Conservation (phyloP, 805 yeast species). For the Candida broadrunensis region DNA sequence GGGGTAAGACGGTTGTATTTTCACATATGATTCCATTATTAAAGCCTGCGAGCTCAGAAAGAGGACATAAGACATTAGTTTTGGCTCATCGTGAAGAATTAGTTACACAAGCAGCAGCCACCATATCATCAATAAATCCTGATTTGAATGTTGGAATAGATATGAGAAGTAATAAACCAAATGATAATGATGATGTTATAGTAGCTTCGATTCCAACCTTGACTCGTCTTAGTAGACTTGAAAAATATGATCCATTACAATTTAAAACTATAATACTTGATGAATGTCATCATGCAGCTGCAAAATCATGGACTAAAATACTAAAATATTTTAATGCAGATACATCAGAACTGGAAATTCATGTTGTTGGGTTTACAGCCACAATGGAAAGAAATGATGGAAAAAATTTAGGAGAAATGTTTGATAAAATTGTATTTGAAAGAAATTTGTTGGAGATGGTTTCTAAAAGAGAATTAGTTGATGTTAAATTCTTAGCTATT, state of each 20-base stretch:
- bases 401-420: constrained; percentile 51
- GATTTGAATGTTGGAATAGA: constrained; percentile 57
- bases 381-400: constrained; percentile 80
- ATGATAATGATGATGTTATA: constrained; percentile 54
- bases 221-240: constrained; percentile 43
- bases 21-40: constrained; percentile 51
- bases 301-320: constrained; percentile 59
- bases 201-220: constrained; percentile 78
- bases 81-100: constrained; percentile 82
- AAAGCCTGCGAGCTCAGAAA: constrained; percentile 20
- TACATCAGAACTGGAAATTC: constrained; percentile 38
- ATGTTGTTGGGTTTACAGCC: constrained; percentile 84
- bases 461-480: constrained; percentile 63
- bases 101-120: constrained; percentile 62
- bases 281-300: constrained; percentile 91
- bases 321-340: constrained; percentile 57
- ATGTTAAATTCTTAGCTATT: constrained; percentile 63
- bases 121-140: constrained; percentile 49
- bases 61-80: constrained; percentile 48
- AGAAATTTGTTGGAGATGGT: constrained; percentile 66
- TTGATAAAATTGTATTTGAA: constrained; percentile 75
- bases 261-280: constrained; percentile 77
- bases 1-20: constrained; percentile 88
- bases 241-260: constrained; percentile 51
- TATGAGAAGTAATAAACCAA: constrained; percentile 54